Evolutionary conservation across 2,329 filamentous ascomycete species (phyloP).

Genomic region (Sporothrix schenckii): DNA sequence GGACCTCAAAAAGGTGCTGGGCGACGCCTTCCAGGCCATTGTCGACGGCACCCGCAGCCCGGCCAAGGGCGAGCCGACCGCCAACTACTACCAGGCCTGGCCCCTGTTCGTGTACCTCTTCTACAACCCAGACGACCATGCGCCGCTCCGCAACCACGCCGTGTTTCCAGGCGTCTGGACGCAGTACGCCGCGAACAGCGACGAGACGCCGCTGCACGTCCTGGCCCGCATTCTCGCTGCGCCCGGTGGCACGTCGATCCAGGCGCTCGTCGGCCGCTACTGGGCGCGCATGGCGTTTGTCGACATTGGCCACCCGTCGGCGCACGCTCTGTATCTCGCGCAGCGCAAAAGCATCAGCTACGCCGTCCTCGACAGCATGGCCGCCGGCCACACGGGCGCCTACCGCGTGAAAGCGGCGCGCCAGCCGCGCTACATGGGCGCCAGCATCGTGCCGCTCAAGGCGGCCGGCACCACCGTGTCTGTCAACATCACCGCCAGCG

Average conservation of each 20-base stretch:
- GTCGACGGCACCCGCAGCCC: conserved; percentile 48
- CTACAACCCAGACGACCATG: conserved; percentile 46
- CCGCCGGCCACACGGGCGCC: not conserved
- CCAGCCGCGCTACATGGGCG: conserved; percentile 12
- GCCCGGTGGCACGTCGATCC: conserved; percentile 37
- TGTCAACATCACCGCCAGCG: conserved; percentile 4
- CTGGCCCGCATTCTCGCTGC: conserved; percentile 43
- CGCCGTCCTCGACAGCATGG: not conserved
- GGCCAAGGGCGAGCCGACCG: conserved; percentile 36
- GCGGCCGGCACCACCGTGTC: not conserved
- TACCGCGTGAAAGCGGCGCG: not conserved
- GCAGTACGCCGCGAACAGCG: not conserved
- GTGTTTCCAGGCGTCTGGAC: conserved; percentile 4
- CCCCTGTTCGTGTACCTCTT: conserved; percentile 55
- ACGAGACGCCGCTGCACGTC: conserved; percentile 8
- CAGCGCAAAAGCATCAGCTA: conserved; percentile 35
- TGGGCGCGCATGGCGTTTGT: conserved; percentile 59
- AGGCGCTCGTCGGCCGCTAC: conserved; percentile 51
- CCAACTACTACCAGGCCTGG: conserved; percentile 58
- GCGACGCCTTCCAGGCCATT: conserved; percentile 52
- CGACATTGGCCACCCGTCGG: conserved; percentile 52
- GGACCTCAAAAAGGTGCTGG: conserved; percentile 50
- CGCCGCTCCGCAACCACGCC: not conserved
- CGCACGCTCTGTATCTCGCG: conserved; percentile 45
- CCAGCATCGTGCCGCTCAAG: not conserved